Percentiles rank a stretch among this genome's conserved stretches.
phyloP scores from a whole-genome alignment of 352 stramenopile genomes.

The Phytophthora palmivora region DNA sequence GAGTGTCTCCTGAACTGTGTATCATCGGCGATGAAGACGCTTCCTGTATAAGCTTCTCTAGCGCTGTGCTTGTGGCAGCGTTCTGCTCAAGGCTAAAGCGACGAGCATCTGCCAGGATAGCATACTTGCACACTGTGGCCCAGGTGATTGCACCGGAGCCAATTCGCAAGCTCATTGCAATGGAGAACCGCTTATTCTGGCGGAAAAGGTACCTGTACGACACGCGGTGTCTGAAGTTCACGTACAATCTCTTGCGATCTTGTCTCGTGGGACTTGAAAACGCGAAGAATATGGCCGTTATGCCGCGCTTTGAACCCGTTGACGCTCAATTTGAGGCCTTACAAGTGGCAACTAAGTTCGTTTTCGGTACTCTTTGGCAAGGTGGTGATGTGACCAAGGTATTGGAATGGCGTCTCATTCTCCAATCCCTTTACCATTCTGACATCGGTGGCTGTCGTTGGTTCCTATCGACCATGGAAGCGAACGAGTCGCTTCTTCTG shows the following conservation, averaged over 20 bases:
- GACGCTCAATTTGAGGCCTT: constrained; percentile 77
- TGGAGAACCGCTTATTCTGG: constrained; percentile 89
- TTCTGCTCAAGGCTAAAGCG: constrained; percentile 55
- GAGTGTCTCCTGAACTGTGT: constrained; percentile 52
- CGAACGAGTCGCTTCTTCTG: constrained; percentile 70
- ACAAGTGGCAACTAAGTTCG: constrained; percentile 85
- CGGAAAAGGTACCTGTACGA: constrained; percentile 88
- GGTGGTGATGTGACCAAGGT: constrained; percentile 74
- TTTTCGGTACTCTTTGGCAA: constrained; percentile 90
- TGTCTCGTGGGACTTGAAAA: constrained; percentile 59
- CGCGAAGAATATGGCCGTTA: constrained; percentile 46
- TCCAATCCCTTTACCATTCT: constrained; percentile 76
- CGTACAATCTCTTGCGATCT: constrained; percentile 72
- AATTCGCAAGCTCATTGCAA: constrained; percentile 80
- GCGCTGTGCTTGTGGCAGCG: constrained; percentile 38
- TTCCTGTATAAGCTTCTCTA: constrained; percentile 34
- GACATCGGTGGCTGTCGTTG: constrained; percentile 76
- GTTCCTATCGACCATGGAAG: constrained; percentile 67
- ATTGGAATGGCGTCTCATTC: constrained; percentile 75
- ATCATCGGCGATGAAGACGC: constrained; percentile 25
- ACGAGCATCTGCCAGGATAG: constrained; percentile 39
- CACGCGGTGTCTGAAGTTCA: constrained; percentile 78
- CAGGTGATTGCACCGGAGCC: constrained; percentile 70
- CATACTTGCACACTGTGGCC: constrained; percentile 52
- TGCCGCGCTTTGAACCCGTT: constrained; percentile 64